Percentiles rank a stretch among this genome's conserved stretches.
Evolutionary conservation across 495 filamentous ascomycete genomes (phyloP).

Genomic region (Neurospora hispaniola): DNA sequence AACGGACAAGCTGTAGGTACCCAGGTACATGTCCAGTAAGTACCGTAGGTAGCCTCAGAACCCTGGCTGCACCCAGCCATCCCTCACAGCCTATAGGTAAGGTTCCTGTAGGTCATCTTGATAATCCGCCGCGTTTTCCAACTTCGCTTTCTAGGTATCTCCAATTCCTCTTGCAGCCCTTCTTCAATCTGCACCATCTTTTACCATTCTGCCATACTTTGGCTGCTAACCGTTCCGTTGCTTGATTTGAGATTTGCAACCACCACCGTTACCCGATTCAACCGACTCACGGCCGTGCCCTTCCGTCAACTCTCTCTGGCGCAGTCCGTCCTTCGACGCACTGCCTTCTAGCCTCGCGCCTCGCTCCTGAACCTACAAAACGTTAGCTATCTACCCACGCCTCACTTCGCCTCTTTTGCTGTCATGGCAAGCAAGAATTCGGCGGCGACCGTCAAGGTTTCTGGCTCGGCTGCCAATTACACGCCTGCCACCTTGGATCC

Average conservation of each 20-base stretch:
- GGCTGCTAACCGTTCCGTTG: background rate
- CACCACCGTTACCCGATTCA: background rate
- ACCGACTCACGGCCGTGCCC: background rate
- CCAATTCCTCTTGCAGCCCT: background rate
- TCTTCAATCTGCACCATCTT: background rate
- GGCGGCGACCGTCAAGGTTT: slow-evolving; percentile 42
- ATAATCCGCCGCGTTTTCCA: background rate
- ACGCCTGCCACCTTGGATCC: slow-evolving; percentile 38
- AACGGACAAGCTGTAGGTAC: background rate
- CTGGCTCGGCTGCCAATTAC: slow-evolving; percentile 38
- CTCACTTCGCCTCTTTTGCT: background rate
- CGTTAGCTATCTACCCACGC: background rate
- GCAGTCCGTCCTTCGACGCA: background rate
- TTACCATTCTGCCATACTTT: background rate
- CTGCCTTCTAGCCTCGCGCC: background rate
- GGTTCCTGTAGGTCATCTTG: background rate
- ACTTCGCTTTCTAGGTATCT: background rate
- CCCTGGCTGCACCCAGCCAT: background rate
- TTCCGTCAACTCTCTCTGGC: background rate
- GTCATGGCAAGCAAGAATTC: slow-evolving; percentile 32
- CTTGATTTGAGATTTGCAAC: background rate
- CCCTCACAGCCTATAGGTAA: background rate
- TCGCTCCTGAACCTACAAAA: background rate
- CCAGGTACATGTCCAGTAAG: background rate
- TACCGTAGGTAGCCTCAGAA: background rate